Base-by-base conservation (phyloP, 2,329 filamentous ascomycete genomes). In the Cercospora sojina region DNA sequence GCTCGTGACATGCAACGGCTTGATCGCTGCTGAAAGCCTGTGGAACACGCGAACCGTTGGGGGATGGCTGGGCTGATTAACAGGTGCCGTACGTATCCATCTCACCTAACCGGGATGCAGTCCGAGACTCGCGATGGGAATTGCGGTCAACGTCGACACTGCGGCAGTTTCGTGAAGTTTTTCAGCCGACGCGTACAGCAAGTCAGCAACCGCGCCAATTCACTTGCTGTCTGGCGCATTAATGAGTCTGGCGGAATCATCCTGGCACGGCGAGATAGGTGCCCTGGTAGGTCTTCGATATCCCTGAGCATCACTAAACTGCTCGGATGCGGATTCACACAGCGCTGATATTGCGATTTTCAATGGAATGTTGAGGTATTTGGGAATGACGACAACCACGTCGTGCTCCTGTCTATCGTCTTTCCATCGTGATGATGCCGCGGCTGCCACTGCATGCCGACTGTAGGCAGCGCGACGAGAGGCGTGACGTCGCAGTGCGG, bases 231-330 rank as follows among this genome's bases (percentile, higher is more conserved):
- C 18, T 35, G 27, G 27, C 27, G 53, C 53, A 57, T 29, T n/a
- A 57, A 57, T 29, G 53, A 57, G 29, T 20, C 38, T 64, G 62
- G 62, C 41, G 58, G 31, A 47, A 43, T 47, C 58, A 47, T 49
- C 58, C 58, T 43, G 18, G 58, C 35, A 25, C 16, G 58, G 23
- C 31, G 35, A 38, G 35, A 43, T 23, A 27, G 41, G 41, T 2
- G 58, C 58, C 58, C 38, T 60, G 58, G 58, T 60, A 49, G 58
- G 31, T 49, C 27, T 18, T 60, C 27, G 58, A 29, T 49, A 60
- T 43, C 58, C 58, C 35, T 49, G 58, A 60, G 16, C 58, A 60
- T 60, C 58, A 27, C 25, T 5, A 3, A 49, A 7, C 58, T 35
- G 53, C 53, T 56, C 53, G 53, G 53, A 31, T 20, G 31, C 27